A percentile compares a stretch with the other conserved stretches of the same genome.
phyloP scores from a whole-genome alignment of 108 stramenopile species.

The Nitzschia sp. region DNA sequence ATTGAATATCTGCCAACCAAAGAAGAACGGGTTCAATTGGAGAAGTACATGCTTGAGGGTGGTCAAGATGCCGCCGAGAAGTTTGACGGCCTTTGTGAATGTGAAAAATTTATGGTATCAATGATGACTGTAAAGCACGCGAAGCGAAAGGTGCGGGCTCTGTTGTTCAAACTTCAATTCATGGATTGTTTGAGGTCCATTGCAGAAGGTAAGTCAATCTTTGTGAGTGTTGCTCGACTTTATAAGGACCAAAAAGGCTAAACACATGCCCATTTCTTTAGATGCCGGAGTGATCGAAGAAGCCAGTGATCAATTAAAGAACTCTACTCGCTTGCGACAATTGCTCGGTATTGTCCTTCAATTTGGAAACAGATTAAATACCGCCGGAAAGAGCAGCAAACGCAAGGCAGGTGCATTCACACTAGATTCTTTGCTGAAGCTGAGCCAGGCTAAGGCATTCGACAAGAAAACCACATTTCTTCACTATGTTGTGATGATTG shows the following conservation, averaged over 20 bases:
- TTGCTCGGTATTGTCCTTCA: conserved; percentile 87
- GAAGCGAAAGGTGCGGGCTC: conserved; percentile 74
- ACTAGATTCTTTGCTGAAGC: conserved; percentile 90
- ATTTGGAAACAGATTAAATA: conserved; percentile 90
- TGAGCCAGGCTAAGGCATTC: conserved; percentile 93
- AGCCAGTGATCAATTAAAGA: conserved; percentile 82
- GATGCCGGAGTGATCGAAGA: conserved; percentile 61
- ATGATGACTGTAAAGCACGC: conserved; percentile 91
- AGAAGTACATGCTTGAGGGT: conserved; percentile 72
- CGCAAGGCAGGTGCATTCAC: conserved; percentile 88
- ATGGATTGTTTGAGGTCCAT: conserved; percentile 69
- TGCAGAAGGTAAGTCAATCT: conserved; percentile 45
- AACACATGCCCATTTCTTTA: not conserved
- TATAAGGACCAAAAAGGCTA: not conserved
- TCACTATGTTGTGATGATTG: conserved; percentile 88
- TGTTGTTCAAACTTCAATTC: conserved; percentile 88
- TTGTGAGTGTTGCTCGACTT: not conserved
- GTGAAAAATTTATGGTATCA: conserved; percentile 88
- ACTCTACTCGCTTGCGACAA: conserved; percentile 75
- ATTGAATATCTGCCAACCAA: conserved; percentile 84
- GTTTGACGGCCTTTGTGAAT: conserved; percentile 79
- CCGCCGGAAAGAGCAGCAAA: conserved; percentile 66
- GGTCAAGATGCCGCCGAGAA: conserved; percentile 69
- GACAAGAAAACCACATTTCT: conserved; percentile 97
- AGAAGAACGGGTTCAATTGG: conserved; percentile 71